Evolutionary conservation across 1,139 yeast species (phyloP).

Genomic region (Saccharomyces uvarum): DNA sequence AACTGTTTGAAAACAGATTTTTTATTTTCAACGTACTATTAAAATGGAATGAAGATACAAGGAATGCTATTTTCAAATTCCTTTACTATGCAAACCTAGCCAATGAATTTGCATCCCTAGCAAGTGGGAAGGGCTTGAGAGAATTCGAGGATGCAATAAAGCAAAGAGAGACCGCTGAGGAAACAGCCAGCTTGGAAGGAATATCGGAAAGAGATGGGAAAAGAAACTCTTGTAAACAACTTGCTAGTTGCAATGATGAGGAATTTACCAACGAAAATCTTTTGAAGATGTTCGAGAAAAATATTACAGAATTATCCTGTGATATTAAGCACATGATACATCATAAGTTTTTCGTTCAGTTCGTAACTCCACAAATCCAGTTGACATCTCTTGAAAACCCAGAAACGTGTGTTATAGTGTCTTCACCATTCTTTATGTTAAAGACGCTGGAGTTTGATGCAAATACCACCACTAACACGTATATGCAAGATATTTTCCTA

Average conservation of each 20-base stretch:
- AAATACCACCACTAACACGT: conserved; percentile 42
- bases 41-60: conserved; percentile 67
- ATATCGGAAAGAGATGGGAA: conserved; percentile 2
- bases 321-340: conserved; percentile 40
- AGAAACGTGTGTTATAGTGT: conserved; percentile 57
- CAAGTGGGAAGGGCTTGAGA: conserved; percentile 21
- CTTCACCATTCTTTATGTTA: conserved; percentile 66
- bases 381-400: conserved; percentile 59
- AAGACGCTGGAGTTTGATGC: conserved; percentile 51
- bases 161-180: conserved; percentile 5
- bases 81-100: conserved; percentile 53
- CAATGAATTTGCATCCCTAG: conserved; percentile 37
- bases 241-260: conserved; percentile 9
- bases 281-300: conserved; percentile 45
- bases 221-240: neutral
- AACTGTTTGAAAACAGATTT: conserved; percentile 62
- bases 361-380: conserved; percentile 83
- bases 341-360: conserved; percentile 61
- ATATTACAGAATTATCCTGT: conserved; percentile 37
- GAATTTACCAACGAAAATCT: conserved; percentile 16
- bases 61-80: conserved; percentile 58
- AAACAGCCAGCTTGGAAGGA: conserved; percentile 1
- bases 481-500: conserved; percentile 48
- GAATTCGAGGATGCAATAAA: conserved; percentile 21
- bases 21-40: conserved; percentile 69